Evolutionary conservation across 1,139 yeast genomes (phyloP), one percentile per base, ranked within the genome.

Genomic region (Scheffersomyces titani): DNA sequence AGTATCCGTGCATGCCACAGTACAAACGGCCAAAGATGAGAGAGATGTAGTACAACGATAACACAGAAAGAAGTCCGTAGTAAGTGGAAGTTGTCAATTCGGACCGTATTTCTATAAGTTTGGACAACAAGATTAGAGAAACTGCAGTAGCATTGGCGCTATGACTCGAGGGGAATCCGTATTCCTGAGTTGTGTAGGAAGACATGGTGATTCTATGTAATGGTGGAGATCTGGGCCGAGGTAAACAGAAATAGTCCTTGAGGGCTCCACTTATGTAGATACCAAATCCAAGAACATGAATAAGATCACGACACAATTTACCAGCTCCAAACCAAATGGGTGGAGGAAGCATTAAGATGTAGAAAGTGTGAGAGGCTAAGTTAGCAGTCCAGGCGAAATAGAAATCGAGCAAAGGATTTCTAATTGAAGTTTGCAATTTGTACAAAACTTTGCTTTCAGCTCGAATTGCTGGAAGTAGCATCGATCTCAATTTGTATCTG

Each of bases 1-100:
- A 74, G 60, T 90, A 84, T 2, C 99, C 99, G 72, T 94, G 99
- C 99, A 94, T 94, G 5, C 99, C 99, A 71, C 98, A 93, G 73
- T 94, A 94, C 6, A 94, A 70, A 56, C 99, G 78, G 36, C 99
- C 99, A 61, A 85, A 72, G 1, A 90, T 84, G 61, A 94, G 77
- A 11, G 96, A 86, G 24, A 78, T 60, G 66, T 87, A 89, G 69
- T 93, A 92, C 18, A 83, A 50, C 1, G 72, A 59, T 49, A 72
- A 61, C 5, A 64, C 59, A 21, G 59, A 59, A 36, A 67, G 57
- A 21, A 68, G 51, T 16, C 54, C 45, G 20, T 36, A 13, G 52
- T 55, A 52, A 5, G 64, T 45, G 45, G 51, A 47, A 19, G 46
- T 22, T 30, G 57, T 59, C 40, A 58, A 57, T n/a, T 51, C 58